Base-by-base conservation (phyloP, 2,329 filamentous ascomycete species). In the Aspergillus felis region DNA sequence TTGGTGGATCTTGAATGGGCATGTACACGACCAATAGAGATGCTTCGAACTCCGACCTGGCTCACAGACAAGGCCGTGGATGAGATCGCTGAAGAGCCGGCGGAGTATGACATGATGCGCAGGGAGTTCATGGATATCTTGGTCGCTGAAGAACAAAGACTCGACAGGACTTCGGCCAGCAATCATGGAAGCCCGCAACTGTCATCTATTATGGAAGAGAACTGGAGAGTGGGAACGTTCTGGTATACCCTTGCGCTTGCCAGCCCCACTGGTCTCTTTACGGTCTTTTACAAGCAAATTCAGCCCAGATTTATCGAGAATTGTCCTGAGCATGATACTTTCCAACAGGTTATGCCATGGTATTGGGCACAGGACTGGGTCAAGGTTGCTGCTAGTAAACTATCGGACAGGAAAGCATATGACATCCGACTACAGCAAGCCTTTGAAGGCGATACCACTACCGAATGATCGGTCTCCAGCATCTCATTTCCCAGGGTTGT, bases 1-100 rank as follows among this genome's bases (percentile, higher is more conserved):
- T 25, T 64, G 25, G 57, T 66, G 25, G 61, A 66, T 50, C 59
- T 66, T 17, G 64, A 66, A 54, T 66, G 57, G 63, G 55, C 54
- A 25, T 63, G 59, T 14, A 42, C 54, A 41, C 57, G 56, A 17
- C 64, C 66, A 22, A 51, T 61, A 9, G 62, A 65, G 48, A 64
- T 64, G 57, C 27, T 64, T 28, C 58, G 55, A 20, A 52, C 63
- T 46, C 64, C 65, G 12, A 53, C 35, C 22, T 70, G 66, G 65
- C 53, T 68, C 25, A 59, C 64, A 14, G 58, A 58, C 42, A 51
- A 59, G 35, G 55, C 49, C 42, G 54, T 62, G 22, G 61, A 62
- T 53, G 51, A 61, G 55, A 53, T 63, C 17, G 41, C 35, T 24
- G 27, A 55, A 7, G 51, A 59, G 1, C 9, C 58, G 17, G 56